Base-by-base conservation (phyloP, 345 rosid species). In the Rhodomyrtus tomentosa region DNA sequence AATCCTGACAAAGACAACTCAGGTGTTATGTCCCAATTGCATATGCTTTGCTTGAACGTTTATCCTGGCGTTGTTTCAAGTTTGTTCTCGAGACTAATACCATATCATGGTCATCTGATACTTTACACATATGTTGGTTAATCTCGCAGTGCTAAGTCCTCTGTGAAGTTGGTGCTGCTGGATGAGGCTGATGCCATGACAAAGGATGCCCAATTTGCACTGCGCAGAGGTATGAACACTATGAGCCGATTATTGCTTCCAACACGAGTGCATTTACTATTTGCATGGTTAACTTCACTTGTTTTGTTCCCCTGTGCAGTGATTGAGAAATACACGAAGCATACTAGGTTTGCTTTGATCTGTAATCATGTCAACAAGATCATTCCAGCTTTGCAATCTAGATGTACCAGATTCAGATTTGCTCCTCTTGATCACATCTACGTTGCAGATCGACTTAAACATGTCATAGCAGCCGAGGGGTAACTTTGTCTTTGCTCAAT, bases 131-230 rank as follows among this genome's bases (percentile, higher is more conserved):
- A 18, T 68, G 45, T 8, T 68, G 76, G 76, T 68, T 68, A 68
- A 72, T 84, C 12, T 88, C 85, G 50, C 88, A 94, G 99, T 55
- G 92, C 93, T 16, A 95, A 92, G 90, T 84, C 93, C 81, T 89
- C 93, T 29, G 95, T 95, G 53, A 96, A 96, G 92, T 86, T 96
- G 94, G 96, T 96, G 80, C 89, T 96, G 84, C 96, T 96, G 14
- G 98, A 96, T 85, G 98, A 95, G 90, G 94, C 98, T 82, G 98
- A 96, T 92, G 99, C 99, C 80, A 95, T 96, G 99, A 96, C 99
- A 59, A 96, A 96, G 90, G 99, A 96, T 89, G 98, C 99, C 55
- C 98, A 96, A 88, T 96, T 96, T 92, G 99, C 99, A 32, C 86
- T 95, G 91, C 98, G 98, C 85, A 92, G 98, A 93, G 99, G 99